Conservation (phyloP, 768 basidiomycete species). For the Boletus reticulatus region DNA sequence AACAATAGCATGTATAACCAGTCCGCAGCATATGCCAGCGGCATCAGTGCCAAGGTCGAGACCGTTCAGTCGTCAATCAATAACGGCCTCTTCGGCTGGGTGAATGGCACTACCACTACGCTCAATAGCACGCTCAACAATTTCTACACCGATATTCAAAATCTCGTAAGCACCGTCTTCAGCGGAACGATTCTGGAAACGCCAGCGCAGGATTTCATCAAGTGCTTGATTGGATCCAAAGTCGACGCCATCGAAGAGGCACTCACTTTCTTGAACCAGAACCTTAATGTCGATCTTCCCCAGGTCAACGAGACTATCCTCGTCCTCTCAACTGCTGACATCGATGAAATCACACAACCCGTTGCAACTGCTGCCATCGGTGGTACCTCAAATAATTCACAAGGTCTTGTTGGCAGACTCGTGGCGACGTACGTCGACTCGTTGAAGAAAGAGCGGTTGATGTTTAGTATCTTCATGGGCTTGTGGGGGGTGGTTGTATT, state of each 20-base stretch:
- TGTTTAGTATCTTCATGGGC: constrained; percentile 79
- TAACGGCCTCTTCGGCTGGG: constrained; percentile 90
- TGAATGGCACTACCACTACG: constrained; percentile 83
- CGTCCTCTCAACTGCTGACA: constrained; percentile 66
- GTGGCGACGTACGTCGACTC: constrained; percentile 69
- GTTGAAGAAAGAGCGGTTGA: constrained; percentile 77
- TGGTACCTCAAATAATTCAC: constrained; percentile 45
- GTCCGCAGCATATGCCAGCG: constrained; percentile 72
- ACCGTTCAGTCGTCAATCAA: constrained; percentile 75
- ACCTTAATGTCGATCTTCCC: constrained; percentile 79
- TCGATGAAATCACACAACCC: constrained; percentile 75
- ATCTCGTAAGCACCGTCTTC: constrained; percentile 74
- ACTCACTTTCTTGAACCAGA: constrained; percentile 87
- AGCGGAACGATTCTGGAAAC: constrained; percentile 78
- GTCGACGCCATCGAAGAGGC: constrained; percentile 83
- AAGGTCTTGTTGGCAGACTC: constrained; percentile 69
- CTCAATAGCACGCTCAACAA: constrained; percentile 83
- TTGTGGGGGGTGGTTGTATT: constrained; percentile 84
- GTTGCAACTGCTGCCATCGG: constrained; percentile 84
- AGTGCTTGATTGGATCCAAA: constrained; percentile 90
- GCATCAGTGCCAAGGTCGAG: constrained; percentile 71
- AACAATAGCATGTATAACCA: constrained; percentile 84
- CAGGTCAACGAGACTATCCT: constrained; percentile 73
- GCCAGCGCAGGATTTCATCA: constrained; percentile 84
- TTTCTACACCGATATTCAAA: constrained; percentile 86